phyloP scores from a whole-genome alignment of 352 stramenopile species.

The Phytophthora cryptogea region DNA sequence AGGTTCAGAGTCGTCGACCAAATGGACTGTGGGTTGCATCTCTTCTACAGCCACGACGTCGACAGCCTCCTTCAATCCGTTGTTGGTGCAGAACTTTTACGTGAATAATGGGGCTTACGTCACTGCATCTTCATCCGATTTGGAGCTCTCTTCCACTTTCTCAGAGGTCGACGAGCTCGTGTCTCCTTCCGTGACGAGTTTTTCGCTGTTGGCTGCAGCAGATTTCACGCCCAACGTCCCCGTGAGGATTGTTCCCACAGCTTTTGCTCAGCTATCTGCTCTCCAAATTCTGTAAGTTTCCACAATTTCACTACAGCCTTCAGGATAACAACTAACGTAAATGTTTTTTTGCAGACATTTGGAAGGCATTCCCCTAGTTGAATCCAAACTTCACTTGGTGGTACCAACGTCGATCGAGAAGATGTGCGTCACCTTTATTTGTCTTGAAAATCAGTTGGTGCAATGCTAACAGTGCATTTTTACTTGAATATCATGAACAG shows the following conservation, averaged over 20 bases:
- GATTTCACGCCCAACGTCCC: slow-evolving; percentile 37
- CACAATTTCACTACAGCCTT: background rate
- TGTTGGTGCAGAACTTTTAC: slow-evolving; percentile 34
- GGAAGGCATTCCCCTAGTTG: slow-evolving; percentile 42
- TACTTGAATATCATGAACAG: slow-evolving; percentile 15
- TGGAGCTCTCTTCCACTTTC: slow-evolving; percentile 50
- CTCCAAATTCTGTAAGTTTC: slow-evolving; percentile 51
- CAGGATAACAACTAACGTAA: slow-evolving; percentile 8
- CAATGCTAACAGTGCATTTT: slow-evolving; percentile 1
- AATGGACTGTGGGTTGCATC: slow-evolving; percentile 42
- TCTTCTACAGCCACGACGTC: slow-evolving; percentile 2
- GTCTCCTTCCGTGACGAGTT: slow-evolving; percentile 43
- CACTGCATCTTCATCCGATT: slow-evolving; percentile 16
- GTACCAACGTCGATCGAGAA: slow-evolving; percentile 50
- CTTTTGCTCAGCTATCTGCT: slow-evolving; percentile 42
- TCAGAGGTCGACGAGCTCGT: slow-evolving; percentile 36
- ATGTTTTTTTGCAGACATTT: slow-evolving; percentile 37
- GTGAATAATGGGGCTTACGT: slow-evolving; percentile 28
- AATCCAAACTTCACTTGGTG: slow-evolving; percentile 40
- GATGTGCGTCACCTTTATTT: slow-evolving; percentile 32
- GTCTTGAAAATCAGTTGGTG: background rate
- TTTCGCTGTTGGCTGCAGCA: slow-evolving; percentile 45
- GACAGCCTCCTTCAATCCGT: slow-evolving; percentile 40
- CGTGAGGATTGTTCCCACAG: slow-evolving; percentile 40
- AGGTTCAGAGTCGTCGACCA: slow-evolving; percentile 28